Evolutionary conservation across 345 rosid species (phyloP).

Genomic region (Hypericum androsaemum): DNA sequence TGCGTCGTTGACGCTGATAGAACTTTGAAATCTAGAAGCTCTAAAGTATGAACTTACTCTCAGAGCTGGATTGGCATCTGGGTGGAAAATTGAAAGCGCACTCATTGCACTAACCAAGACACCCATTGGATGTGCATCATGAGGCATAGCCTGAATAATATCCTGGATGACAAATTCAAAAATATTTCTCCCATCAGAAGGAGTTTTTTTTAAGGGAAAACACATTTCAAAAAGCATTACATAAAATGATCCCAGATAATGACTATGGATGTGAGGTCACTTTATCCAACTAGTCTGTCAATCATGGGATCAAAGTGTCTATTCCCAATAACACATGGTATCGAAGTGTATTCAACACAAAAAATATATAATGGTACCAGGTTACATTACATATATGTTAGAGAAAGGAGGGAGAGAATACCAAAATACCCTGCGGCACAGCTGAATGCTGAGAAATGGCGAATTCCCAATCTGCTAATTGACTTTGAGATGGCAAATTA

Average conservation of each 20-base stretch:
- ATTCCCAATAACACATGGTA: too few species aligned
- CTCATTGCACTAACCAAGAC: slow-evolving; percentile 94
- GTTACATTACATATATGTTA: not conserved
- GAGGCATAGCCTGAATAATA: slow-evolving; percentile 93
- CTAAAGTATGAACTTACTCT: slow-evolving; percentile 39
- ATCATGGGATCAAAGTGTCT: not conserved
- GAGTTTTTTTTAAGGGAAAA: too few species aligned
- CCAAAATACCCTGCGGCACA: slow-evolving; percentile 88
- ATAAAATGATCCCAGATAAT: too few species aligned
- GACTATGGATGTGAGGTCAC: too few species aligned
- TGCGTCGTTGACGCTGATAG: not conserved
- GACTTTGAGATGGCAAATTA: slow-evolving; percentile 58
- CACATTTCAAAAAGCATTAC: too few species aligned
- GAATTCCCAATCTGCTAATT: slow-evolving; percentile 94
- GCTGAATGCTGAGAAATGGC: slow-evolving; percentile 93
- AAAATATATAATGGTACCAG: too few species aligned
- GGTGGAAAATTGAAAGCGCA: slow-evolving; percentile 94
- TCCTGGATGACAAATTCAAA: slow-evolving; percentile 42
- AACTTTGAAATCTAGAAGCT: slow-evolving; percentile 2
- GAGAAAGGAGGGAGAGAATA: slow-evolving; percentile 17
- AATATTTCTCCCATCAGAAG: too few species aligned
- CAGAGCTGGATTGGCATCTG: slow-evolving; percentile 98
- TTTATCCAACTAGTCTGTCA: too few species aligned
- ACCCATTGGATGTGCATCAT: slow-evolving; percentile 99
- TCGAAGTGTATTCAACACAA: too few species aligned